phyloP scores from a whole-genome alignment of 345 rosid genomes.

The Eutrema heterophyllum region DNA sequence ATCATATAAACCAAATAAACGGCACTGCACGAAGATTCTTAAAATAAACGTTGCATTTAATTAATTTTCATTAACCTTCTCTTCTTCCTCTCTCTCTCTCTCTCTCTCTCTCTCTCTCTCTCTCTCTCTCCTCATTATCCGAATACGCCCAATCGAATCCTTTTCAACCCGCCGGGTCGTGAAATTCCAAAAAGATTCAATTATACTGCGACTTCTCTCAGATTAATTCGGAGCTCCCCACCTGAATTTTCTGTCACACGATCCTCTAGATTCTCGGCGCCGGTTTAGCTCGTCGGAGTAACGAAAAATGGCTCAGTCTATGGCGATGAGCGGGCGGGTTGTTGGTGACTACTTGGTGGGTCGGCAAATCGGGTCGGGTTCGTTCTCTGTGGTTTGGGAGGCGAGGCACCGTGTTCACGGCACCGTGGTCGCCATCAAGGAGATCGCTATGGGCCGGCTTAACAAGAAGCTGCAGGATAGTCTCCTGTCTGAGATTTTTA shows the following conservation, averaged over 20 bases:
- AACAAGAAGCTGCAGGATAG: conserved; percentile 84
- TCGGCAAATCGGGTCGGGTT: conserved; percentile 89
- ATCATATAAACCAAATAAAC: conserved; percentile 15
- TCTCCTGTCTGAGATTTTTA: conserved; percentile 87
- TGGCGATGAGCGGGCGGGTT: conserved; percentile 47
- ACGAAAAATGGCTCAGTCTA: conserved; percentile 53
- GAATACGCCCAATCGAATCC: conserved; percentile 26
- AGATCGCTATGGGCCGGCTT: conserved; percentile 63
- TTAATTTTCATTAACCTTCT: background rate
- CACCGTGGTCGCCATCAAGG: conserved; percentile 92
- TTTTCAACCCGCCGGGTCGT: conserved; percentile 30
- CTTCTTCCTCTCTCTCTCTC: too few species aligned
- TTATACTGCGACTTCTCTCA: background rate
- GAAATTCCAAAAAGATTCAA: conserved; percentile 27
- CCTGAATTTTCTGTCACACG: conserved; percentile 9
- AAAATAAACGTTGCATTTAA: conserved; percentile 13
- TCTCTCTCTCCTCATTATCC: conserved; percentile 27
- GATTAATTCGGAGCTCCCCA: conserved; percentile 22
- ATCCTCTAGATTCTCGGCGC: conserved; percentile 28
- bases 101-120: conserved; percentile 8
- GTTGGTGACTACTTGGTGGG: conserved; percentile 90
- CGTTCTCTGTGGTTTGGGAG: conserved; percentile 95
- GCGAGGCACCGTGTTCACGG: conserved; percentile 88
- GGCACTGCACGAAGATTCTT: conserved; percentile 14
- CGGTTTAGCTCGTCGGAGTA: conserved; percentile 3